Percentiles rank a stretch among this genome's conserved stretches.
These are phyloP conservation scores for Phyllosticta capitalensis DNA, from an alignment of 2,329 filamentous ascomycete genomes.

Conservation along the genomic window DNA sequence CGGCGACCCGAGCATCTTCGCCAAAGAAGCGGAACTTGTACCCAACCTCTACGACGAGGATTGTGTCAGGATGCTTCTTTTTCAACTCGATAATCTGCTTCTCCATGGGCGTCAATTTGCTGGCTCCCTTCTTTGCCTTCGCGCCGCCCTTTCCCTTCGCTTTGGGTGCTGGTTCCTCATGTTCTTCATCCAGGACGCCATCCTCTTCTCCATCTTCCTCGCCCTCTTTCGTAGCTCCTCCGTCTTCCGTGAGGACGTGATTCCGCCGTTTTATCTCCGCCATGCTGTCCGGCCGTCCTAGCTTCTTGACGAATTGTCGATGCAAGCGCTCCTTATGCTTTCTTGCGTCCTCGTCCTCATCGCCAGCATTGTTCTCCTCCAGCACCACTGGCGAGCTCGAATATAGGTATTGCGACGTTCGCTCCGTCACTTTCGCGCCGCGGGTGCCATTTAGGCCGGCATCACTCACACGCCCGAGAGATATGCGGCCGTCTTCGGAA, in stretches of 20 bases:
- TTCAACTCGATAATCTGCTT: constrained; percentile 92
- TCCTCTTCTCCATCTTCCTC: constrained; percentile 47
- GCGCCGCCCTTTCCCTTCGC: constrained; percentile 39
- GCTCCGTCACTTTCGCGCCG: constrained; percentile 31
- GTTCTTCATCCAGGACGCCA: constrained; percentile 37
- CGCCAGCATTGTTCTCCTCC: constrained; percentile 27
- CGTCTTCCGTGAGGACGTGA: constrained; percentile 44
- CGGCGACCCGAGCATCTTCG: constrained; percentile 81
- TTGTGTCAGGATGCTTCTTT: constrained; percentile 74
- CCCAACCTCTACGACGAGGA: constrained; percentile 88
- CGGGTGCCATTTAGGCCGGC: constrained; percentile 20
- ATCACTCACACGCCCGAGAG: constrained; percentile 18
- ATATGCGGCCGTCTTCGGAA: constrained; percentile 13
- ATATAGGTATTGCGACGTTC: constrained; percentile 52
- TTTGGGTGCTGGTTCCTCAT: constrained; percentile 39
- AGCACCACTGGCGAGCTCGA: constrained; percentile 36
- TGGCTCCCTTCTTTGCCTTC: constrained; percentile 59
- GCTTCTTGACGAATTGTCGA: constrained; percentile 76
- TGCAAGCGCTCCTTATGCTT: constrained; percentile 64
- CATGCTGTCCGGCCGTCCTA: constrained; percentile 77
- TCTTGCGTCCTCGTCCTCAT: constrained; percentile 43
- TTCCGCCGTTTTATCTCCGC: constrained; percentile 55
- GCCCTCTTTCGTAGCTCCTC: constrained; percentile 32
- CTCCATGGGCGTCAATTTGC: constrained; percentile 90
- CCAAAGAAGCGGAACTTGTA: constrained; percentile 98